These are phyloP conservation scores for Sarocladium brachiariae DNA, from an alignment of 2,329 filamentous ascomycete genomes.

Conservation along the genomic window DNA sequence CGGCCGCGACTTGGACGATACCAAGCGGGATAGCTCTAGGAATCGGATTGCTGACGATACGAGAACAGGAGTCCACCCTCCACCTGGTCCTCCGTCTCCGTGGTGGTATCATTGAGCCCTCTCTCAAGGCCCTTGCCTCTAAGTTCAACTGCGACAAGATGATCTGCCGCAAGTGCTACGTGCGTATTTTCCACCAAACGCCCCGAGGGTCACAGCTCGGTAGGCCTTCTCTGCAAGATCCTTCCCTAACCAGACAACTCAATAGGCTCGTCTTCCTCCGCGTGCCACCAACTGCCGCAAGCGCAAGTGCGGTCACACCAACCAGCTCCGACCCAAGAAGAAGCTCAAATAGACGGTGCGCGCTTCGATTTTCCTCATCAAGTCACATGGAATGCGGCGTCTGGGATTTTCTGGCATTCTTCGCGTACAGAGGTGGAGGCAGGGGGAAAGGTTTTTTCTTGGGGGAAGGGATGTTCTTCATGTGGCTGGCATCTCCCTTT, in stretches of 20 bases:
- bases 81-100: slow-evolving; percentile 97
- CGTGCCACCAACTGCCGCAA: slow-evolving; percentile 99
- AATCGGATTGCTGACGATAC: slow-evolving; percentile 6
- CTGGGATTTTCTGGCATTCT: slow-evolving; percentile 33
- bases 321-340: slow-evolving; percentile 99
- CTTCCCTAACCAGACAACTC: background rate
- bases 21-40: background rate
- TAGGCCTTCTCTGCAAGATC: no score
- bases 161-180: slow-evolving; percentile 99
- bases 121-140: slow-evolving; percentile 93
- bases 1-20: background rate
- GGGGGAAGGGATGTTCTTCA: slow-evolving; percentile 1
- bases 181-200: slow-evolving; percentile 43
- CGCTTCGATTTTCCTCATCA: slow-evolving; percentile 10
- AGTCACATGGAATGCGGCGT: slow-evolving; percentile 34
- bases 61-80: slow-evolving; percentile 80
- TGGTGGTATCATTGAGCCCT: slow-evolving; percentile 99
- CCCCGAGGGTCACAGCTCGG: no score
- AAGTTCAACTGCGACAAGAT: slow-evolving; percentile 99
- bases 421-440: slow-evolving; percentile 26
- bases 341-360: slow-evolving; percentile 73
- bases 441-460: slow-evolving; percentile 12
- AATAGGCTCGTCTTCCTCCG: slow-evolving; percentile 75
- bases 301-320: slow-evolving; percentile 99
- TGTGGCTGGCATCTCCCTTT: slow-evolving; percentile 9